Evolutionary conservation across 2,329 filamentous ascomycete species (phyloP).

Genomic region (Zalaria sp.): DNA sequence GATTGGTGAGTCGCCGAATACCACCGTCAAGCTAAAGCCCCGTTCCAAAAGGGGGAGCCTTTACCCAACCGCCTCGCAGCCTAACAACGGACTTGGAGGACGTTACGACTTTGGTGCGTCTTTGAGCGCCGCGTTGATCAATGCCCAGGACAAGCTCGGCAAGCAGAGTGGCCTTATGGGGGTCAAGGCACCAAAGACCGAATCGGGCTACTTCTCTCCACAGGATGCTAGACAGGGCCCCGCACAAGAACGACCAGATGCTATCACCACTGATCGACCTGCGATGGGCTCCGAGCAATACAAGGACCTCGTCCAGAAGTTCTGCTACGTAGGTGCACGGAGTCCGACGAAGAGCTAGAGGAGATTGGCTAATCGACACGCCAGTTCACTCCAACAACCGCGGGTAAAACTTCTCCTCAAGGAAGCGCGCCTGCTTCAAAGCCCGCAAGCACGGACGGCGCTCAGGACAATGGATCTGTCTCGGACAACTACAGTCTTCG

Average conservation of each 20-base stretch:
- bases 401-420: constrained; percentile 8
- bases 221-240: constrained; percentile 17
- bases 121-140: constrained; percentile 65
- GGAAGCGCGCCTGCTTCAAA: constrained; percentile 5
- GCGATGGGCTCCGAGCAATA: constrained; percentile 78
- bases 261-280: constrained; percentile 45
- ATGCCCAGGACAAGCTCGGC: constrained; percentile 49
- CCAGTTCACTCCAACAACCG: constrained; percentile 8
- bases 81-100: constrained; percentile 53
- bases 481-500: constrained; percentile 1
- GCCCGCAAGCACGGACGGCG: constrained; percentile 3
- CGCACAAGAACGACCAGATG: constrained; percentile 32
- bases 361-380: constrained; percentile 23
- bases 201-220: constrained; percentile 8
- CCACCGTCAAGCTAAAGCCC: constrained; percentile 54
- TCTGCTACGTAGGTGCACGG: constrained; percentile 90
- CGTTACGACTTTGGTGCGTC: constrained; percentile 96
- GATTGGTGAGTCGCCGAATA: constrained; percentile 46
- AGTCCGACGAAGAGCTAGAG: constrained; percentile 19
- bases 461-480: constrained; percentile 3
- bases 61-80: constrained; percentile 35
- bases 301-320: constrained; percentile 94
- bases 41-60: constrained; percentile 47
- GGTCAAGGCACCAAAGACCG: constrained; percentile 4
- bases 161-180: constrained; percentile 37